phyloP scores from a whole-genome alignment of 768 basidiomycete genomes.

The Candolleomyces eurysporus region DNA sequence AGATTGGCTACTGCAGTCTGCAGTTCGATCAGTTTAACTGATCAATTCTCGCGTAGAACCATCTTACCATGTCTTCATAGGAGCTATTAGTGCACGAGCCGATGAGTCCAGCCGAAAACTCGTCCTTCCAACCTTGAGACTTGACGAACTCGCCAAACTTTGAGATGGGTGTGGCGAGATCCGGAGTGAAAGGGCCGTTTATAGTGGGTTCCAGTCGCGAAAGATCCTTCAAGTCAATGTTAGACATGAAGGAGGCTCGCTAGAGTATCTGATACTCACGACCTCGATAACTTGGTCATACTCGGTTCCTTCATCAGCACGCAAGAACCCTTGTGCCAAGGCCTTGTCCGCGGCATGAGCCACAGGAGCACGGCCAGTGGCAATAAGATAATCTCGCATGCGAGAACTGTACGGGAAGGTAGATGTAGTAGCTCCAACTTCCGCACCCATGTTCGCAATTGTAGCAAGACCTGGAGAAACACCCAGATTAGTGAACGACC shows the following conservation, averaged over 20 bases:
- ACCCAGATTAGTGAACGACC: not conserved
- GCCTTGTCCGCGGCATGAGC: conserved; percentile 86
- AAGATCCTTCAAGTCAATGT: conserved; percentile 57
- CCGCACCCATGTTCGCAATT: conserved; percentile 98
- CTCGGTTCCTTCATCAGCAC: conserved; percentile 82
- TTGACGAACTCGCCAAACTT: conserved; percentile 78
- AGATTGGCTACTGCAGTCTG: conserved; percentile 91
- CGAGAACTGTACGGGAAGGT: conserved; percentile 92
- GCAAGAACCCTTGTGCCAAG: conserved; percentile 71
- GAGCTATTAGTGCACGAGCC: conserved; percentile 99
- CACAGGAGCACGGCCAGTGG: conserved; percentile 85
- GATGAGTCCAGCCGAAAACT: conserved; percentile 87
- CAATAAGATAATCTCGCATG: conserved; percentile 88
- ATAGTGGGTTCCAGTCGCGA: conserved; percentile 88
- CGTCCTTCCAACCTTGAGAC: conserved; percentile 91
- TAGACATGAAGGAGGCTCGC: conserved; percentile 5
- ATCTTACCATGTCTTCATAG: conserved; percentile 85
- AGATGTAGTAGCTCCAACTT: conserved; percentile 99
- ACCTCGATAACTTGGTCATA: conserved; percentile 96
- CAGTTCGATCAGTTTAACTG: not conserved
- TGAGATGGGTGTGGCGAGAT: conserved; percentile 91
- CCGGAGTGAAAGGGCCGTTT: conserved; percentile 98
- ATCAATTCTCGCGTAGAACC: conserved; percentile 6
- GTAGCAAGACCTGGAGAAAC: conserved; percentile 73
- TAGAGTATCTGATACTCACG: conserved; percentile 41